Evolutionary conservation across 192 early-diverging fungal species (phyloP), one percentile per base, ranked within the genome.

Genomic region (Gryganskiella cystojenkinii): DNA sequence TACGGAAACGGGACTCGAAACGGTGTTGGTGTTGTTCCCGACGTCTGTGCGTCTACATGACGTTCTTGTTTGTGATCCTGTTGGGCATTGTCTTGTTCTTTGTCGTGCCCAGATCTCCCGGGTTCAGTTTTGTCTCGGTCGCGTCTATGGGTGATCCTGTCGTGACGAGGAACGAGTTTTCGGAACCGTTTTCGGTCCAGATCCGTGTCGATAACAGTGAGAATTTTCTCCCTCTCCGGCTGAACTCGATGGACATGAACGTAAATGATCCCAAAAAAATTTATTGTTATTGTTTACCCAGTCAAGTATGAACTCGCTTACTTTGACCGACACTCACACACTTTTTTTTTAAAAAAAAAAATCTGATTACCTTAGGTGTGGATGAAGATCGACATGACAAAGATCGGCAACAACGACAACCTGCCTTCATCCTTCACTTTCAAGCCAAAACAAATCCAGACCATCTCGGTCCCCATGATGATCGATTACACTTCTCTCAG

Each of bases 21-120:
- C 60, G 66, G 40, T 78, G 74, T 30, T 78, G 25, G 27, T 78
- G 74, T 47, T 78, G 74, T 22, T 69, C 74, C 0, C 46, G 61
- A 1, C 53, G 74, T 4, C 28, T 57, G 7, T 78, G 74, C 27
- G 74, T 78, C 14, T 78, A 78, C 49, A 33, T 64, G 50, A 44
- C 74, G 17, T 78, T 78, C 37, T 3, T 69, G 30, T 19, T 69
- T 2, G 4, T 59, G 31, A 47, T 78, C 6, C 31, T 31, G 14
- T 28, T 78, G 20, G 61, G 22, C 7, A 25, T 78, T 0, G 50
- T 35, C 15, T 19, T 78, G 53, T 78, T 35, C 61, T 78, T 78
- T 69, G 31, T 78, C 6, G 31, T 78, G 28, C 74, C 74, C 8
- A 27, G 74, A 13, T 31, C 74, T 0, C 74, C 74, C 0, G 50